Evolutionary conservation across 257 asterid species (phyloP), one percentile per base, ranked within the genome.

Genomic region (Capsicum rhomboideum): DNA sequence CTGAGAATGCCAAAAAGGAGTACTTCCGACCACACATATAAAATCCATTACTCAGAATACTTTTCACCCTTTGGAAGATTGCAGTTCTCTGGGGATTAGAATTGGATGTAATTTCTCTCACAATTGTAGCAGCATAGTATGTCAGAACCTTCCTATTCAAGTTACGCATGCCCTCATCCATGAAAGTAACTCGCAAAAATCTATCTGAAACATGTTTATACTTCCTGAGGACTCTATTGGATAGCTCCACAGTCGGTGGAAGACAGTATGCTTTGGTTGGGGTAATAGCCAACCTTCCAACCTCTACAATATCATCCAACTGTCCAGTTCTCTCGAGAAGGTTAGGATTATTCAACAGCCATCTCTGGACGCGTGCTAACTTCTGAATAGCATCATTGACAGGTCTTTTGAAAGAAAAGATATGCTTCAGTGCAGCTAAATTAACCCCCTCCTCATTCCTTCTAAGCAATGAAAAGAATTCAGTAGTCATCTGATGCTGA

Each of bases 151-250:
- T 91, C 79, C 90, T 89, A 64, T 91, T 93, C 42, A 97, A 89
- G 9, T 85, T 93, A 81, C 85, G 92, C 99, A 95, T 97, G 1
- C 95, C 98, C 78, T 97, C 98, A 85, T 97, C 98, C 98, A 91
- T 97, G 82, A 97, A 97, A 34, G 98, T 93, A 29, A 97, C 98
- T 79, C 99, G 90, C 61, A 97, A 83, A 89, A 97, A 97, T 17
- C 98, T 92, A 83, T 97, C 98, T 4, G 95, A 87, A 78, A 91
- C 79, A 67, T 84, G 66, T 78, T 79, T 89, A 82, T 92, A 97
- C 31, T 93, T 53, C 86, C 99, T 92, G 49, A 97, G 84, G 26
- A 97, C 98, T 83, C 99, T 86, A 59, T 97, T 97, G 1, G 99
- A 95, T 50, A 97, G 91, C 82, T 97, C 99, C 11, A 89, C 88